Conservation (phyloP, 2,329 filamentous ascomycete species). For the Phoma sp. region DNA sequence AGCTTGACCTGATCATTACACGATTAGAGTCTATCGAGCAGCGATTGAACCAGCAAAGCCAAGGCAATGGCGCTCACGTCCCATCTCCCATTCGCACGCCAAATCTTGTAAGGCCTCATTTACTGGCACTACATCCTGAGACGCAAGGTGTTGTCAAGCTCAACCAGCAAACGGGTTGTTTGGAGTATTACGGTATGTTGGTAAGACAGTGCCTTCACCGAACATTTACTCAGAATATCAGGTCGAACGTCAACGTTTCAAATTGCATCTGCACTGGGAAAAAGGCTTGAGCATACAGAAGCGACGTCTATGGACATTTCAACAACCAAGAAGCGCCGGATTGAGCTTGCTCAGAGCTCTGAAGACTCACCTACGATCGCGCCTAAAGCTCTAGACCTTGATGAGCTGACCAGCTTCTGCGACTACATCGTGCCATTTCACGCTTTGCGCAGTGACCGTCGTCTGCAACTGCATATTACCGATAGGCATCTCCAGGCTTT, state of each 20-base stretch:
- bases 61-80: neutral
- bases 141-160: neutral
- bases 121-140: neutral
- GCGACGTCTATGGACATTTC: neutral
- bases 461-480: neutral
- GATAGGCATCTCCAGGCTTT: slow-evolving; percentile 2
- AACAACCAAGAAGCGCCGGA: neutral
- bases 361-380: neutral
- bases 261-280: neutral
- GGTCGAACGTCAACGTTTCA: neutral
- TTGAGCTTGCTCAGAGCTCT: neutral
- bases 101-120: neutral
- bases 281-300: neutral
- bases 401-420: neutral
- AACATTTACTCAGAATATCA: neutral
- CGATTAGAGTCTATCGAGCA: slow-evolving; percentile 1
- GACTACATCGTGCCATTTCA: neutral
- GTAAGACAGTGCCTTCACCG: neutral
- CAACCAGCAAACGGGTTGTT: slow-evolving; percentile 1
- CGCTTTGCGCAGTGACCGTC: neutral
- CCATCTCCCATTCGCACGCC: neutral
- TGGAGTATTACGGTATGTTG: slow-evolving; percentile 2
- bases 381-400: neutral
- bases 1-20: neutral
- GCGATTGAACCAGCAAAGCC: neutral